Evolutionary conservation across 345 rosid genomes (phyloP).

Genomic region (Schrenkiella parvula): DNA sequence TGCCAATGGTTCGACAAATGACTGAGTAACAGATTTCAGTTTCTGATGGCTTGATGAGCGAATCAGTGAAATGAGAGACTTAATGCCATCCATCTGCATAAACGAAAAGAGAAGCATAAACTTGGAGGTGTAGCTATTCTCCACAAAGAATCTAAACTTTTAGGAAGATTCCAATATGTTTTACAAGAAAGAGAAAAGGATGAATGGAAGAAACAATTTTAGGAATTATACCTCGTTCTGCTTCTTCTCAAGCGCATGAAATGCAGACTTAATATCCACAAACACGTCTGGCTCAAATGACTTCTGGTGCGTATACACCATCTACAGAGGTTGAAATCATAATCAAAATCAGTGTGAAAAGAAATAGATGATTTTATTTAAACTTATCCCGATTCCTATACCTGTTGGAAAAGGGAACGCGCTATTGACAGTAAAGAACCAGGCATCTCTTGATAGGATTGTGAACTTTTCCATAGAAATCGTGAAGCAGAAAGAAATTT

Average conservation of each 20-base stretch:
- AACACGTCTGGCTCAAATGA: constrained; percentile 58
- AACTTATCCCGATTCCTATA: constrained; percentile 25
- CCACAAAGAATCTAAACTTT: not conserved
- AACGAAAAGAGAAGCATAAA: constrained; percentile 28
- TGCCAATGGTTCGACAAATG: constrained; percentile 55
- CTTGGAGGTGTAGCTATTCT: constrained; percentile 11
- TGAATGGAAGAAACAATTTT: not conserved
- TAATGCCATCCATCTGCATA: constrained; percentile 45
- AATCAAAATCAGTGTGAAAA: constrained; percentile 1
- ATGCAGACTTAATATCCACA: constrained; percentile 47
- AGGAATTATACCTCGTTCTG: constrained; percentile 40
- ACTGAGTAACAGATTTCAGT: constrained; percentile 43
- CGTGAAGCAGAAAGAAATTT: constrained; percentile 55
- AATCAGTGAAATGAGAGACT: constrained; percentile 47
- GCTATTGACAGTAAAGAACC: constrained; percentile 52
- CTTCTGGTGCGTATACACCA: constrained; percentile 60
- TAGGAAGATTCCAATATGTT: constrained; percentile 8
- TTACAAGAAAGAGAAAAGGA: constrained; percentile 9
- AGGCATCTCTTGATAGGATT: constrained; percentile 31
- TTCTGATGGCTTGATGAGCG: constrained; percentile 57
- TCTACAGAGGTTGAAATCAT: constrained; percentile 43
- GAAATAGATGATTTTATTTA: not conserved
- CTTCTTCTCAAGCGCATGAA: constrained; percentile 40
- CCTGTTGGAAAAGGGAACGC: constrained; percentile 66
- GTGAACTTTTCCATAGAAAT: constrained; percentile 52